Conservation (phyloP, 2,329 filamentous ascomycete species). For the Bimuria novae-zelandiae region DNA sequence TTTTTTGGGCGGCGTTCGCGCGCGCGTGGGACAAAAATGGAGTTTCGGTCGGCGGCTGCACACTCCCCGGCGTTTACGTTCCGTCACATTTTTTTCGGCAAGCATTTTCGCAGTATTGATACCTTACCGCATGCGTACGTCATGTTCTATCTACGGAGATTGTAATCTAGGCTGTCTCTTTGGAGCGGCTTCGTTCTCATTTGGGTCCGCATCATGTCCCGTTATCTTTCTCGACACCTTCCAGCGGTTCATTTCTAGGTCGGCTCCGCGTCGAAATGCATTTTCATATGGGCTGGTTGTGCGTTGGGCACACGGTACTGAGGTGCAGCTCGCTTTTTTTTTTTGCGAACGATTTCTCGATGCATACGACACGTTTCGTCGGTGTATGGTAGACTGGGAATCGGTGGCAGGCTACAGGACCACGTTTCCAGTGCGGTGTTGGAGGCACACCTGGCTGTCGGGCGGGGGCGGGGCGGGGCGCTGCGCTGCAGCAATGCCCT, state of each 20-base stretch:
- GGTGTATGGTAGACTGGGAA: neutral
- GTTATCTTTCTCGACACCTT: slow-evolving; percentile 1
- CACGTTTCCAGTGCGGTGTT: neutral
- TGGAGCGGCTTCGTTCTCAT: slow-evolving; percentile 1
- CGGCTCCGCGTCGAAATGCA: slow-evolving; percentile 16
- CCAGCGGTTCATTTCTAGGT: neutral
- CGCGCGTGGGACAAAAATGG: slow-evolving; percentile 27
- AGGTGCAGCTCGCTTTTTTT: neutral
- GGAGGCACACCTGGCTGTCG: neutral
- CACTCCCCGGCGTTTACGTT: slow-evolving; percentile 31
- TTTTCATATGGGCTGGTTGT: slow-evolving; percentile 12
- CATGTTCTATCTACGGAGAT: neutral
- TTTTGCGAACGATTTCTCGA: slow-evolving; percentile 2
- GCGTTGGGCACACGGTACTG: neutral
- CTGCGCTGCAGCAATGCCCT: slow-evolving; percentile 2
- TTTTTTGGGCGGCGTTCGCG: slow-evolving; percentile 15
- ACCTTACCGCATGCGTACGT: slow-evolving; percentile 22
- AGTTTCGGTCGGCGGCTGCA: slow-evolving; percentile 28
- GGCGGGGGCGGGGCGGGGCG: neutral
- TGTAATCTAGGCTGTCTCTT: neutral
- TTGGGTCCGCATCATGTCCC: slow-evolving; percentile 3
- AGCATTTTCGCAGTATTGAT: slow-evolving; percentile 34
- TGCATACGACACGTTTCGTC: neutral
- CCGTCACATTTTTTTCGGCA: slow-evolving; percentile 9
- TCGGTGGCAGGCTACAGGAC: neutral